Evolutionary conservation across 2,329 filamentous ascomycete species (phyloP).

Genomic region (Hymenoscyphus repandus): DNA sequence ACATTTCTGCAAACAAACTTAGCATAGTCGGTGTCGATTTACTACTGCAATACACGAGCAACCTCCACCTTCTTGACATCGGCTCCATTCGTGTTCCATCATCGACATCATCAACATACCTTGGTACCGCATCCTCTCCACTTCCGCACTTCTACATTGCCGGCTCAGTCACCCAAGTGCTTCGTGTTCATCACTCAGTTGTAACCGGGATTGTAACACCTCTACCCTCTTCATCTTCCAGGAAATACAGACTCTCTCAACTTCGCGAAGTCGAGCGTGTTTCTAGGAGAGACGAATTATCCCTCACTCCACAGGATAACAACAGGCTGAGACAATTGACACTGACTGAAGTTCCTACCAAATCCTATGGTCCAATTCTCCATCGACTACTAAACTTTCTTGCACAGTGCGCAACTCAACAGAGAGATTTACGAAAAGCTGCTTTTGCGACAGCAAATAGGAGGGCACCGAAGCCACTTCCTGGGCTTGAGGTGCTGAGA

Average conservation of each 20-base stretch:
- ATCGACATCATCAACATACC: constrained; percentile 3
- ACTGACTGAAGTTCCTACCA: constrained; percentile 49
- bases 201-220: constrained; percentile 48
- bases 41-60: constrained; percentile 39
- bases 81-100: constrained; percentile 33
- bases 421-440: constrained; percentile 36
- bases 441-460: constrained; percentile 15
- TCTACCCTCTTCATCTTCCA: not conserved
- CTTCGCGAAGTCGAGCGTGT: constrained; percentile 33
- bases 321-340: constrained; percentile 48
- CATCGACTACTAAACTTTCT: constrained; percentile 45
- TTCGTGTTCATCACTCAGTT: constrained; percentile 55
- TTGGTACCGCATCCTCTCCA: not conserved
- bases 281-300: constrained; percentile 38
- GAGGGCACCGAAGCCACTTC: constrained; percentile 40
- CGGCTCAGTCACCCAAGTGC: constrained; percentile 46
- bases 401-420: constrained; percentile 42
- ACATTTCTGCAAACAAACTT: constrained; percentile 45
- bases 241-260: constrained; percentile 23
- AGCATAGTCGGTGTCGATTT: constrained; percentile 39
- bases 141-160: constrained; percentile 34
- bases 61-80: constrained; percentile 49
- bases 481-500: constrained; percentile 47
- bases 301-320: constrained; percentile 51
- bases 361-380: constrained; percentile 46